Conservation (phyloP, 257 asterid genomes). For the Solanum gracilifrons region DNA sequence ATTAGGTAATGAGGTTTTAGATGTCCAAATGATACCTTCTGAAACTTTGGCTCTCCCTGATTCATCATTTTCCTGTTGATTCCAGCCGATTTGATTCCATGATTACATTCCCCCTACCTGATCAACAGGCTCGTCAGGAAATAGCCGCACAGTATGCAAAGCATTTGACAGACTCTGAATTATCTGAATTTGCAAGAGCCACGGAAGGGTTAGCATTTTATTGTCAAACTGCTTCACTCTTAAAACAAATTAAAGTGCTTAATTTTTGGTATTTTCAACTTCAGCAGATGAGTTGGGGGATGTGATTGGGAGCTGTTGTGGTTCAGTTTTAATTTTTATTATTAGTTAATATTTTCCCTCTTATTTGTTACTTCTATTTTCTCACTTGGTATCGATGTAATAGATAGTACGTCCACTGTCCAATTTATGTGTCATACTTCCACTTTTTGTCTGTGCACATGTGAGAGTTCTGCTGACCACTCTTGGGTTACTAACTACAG, state of each 20-base stretch:
- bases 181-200: conserved; percentile 55
- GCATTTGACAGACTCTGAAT: conserved; percentile 63
- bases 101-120: conserved; percentile 73
- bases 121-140: conserved; percentile 73
- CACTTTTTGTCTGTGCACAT: not conserved
- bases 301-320: not conserved
- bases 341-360: not conserved
- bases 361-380: not conserved
- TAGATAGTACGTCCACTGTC: not conserved
- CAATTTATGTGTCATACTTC: not conserved
- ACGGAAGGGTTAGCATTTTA: conserved; percentile 51
- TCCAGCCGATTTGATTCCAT: conserved; percentile 88
- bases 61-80: conserved; percentile 6
- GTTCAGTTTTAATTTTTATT: not conserved
- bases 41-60: not conserved
- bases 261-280: not conserved
- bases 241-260: not conserved
- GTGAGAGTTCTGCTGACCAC: not conserved
- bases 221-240: not conserved
- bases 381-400: not conserved
- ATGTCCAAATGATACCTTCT: not conserved
- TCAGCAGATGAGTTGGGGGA: not conserved
- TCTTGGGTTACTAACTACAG: conserved; percentile 22
- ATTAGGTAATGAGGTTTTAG: conserved; percentile 42
- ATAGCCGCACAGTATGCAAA: conserved; percentile 84